phyloP scores from a whole-genome alignment of 495 filamentous ascomycete genomes.

The Extremus antarcticus region DNA sequence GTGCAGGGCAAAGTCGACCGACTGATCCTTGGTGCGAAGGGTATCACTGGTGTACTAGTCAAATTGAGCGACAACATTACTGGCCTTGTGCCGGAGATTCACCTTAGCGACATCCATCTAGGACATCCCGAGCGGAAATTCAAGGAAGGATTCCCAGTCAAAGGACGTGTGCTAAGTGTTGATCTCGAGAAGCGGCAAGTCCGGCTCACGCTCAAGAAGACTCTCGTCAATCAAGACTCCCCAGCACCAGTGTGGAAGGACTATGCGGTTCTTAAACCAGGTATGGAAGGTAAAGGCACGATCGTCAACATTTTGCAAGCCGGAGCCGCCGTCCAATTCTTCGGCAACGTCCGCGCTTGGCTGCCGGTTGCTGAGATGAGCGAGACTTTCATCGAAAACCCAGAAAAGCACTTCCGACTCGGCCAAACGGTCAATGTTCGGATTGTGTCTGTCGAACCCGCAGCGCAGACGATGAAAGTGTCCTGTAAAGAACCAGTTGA shows the following conservation, averaged over 20 bases:
- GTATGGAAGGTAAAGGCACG: slow-evolving; percentile 69
- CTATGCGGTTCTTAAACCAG: slow-evolving; percentile 57
- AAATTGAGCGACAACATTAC: slow-evolving; percentile 75
- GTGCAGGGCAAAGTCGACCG: slow-evolving; percentile 80
- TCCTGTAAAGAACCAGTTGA: slow-evolving; percentile 82
- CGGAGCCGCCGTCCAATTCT: slow-evolving; percentile 91
- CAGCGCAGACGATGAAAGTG: slow-evolving; percentile 61
- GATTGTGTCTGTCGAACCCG: slow-evolving; percentile 64
- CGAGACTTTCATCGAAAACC: slow-evolving; percentile 85
- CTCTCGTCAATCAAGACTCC: slow-evolving; percentile 81
- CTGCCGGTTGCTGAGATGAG: slow-evolving; percentile 94
- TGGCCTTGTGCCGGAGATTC: slow-evolving; percentile 75
- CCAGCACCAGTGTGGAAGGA: slow-evolving; percentile 63
- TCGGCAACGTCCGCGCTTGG: slow-evolving; percentile 68
- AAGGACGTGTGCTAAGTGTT: slow-evolving; percentile 70
- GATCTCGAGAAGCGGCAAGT: slow-evolving; percentile 66
- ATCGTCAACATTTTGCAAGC: slow-evolving; percentile 63
- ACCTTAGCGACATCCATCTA: slow-evolving; percentile 75
- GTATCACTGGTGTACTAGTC: slow-evolving; percentile 69
- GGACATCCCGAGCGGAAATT: slow-evolving; percentile 95
- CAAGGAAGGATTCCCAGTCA: slow-evolving; percentile 72
- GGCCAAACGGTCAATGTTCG: slow-evolving; percentile 88
- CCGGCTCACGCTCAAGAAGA: slow-evolving; percentile 88
- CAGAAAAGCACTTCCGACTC: slow-evolving; percentile 72
- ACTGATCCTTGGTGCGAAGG: slow-evolving; percentile 61